Evolutionary conservation across 352 stramenopile genomes (phyloP).

Genomic region (Elongisporangium prolatum): DNA sequence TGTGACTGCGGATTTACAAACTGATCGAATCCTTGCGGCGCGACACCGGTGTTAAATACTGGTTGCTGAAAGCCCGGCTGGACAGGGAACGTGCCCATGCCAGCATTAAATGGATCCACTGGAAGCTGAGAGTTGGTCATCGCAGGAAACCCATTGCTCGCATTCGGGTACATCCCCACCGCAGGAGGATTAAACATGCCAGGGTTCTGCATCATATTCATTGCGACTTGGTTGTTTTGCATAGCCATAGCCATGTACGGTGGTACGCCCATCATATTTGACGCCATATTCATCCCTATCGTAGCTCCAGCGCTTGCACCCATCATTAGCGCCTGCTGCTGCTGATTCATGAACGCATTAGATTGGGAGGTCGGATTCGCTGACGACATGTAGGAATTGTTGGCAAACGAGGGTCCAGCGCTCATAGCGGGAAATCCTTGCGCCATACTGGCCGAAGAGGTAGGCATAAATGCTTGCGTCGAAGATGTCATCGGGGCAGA

Average conservation of each 20-base stretch:
- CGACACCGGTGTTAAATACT: constrained; percentile 8
- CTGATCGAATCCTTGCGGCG: constrained; percentile 6
- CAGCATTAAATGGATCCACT: constrained; percentile 65
- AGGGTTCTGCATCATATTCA: constrained; percentile 27
- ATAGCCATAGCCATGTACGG: constrained; percentile 59
- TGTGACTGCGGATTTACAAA: constrained; percentile 12
- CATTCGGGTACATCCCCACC: constrained; percentile 12
- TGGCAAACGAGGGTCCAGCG: constrained; percentile 22
- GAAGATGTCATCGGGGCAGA: constrained; percentile 14
- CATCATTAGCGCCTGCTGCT: constrained; percentile 45
- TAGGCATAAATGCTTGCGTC: constrained; percentile 17
- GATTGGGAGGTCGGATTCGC: background rate
- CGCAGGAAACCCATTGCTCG: background rate
- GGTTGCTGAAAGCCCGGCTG: constrained; percentile 25
- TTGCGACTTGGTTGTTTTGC: constrained; percentile 36
- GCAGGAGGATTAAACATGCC: constrained; percentile 38
- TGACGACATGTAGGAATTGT: constrained; percentile 32
- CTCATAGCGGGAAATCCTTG: constrained; percentile 30
- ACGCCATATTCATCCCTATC: constrained; percentile 14
- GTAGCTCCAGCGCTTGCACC: constrained; percentile 1
- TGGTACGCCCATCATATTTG: constrained; percentile 41
- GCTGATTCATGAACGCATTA: constrained; percentile 26
- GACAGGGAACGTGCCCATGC: constrained; percentile 22
- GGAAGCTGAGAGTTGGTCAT: constrained; percentile 39
- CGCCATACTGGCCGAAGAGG: constrained; percentile 7